Conservation (phyloP, 2,329 filamentous ascomycete genomes). For the Leptographium procerum region DNA sequence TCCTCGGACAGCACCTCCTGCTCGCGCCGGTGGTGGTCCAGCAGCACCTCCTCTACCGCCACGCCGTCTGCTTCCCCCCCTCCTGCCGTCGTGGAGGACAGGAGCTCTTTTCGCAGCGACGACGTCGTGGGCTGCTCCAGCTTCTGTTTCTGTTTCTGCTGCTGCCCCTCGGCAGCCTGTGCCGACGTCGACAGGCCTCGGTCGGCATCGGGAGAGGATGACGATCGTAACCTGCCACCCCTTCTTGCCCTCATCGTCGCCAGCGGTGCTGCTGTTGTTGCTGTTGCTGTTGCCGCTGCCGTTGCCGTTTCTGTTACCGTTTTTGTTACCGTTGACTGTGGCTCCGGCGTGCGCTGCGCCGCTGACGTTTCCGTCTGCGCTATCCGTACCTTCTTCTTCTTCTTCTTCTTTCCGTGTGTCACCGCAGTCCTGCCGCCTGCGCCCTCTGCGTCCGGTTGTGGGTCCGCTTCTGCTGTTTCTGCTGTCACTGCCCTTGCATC, state of each 20-base stretch:
- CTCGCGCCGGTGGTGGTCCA: conserved; percentile 67
- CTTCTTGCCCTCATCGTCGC: not conserved
- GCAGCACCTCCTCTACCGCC: conserved; percentile 55
- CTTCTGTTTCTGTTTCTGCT: conserved; percentile 20
- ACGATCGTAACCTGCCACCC: not conserved
- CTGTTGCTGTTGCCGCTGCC: not conserved
- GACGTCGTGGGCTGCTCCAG: too few species aligned
- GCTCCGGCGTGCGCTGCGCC: not conserved
- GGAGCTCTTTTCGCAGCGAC: conserved; percentile 25
- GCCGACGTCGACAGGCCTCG: not conserved
- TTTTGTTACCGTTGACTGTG: not conserved
- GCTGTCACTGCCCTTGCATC: conserved; percentile 16
- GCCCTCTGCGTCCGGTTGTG: conserved; percentile 23
- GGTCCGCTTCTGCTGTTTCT: not conserved
- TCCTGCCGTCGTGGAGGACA: not conserved
- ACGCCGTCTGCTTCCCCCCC: conserved; percentile 20
- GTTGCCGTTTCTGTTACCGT: conserved; percentile 4
- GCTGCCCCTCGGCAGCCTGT: conserved; percentile 6
- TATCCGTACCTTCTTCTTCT: conserved; percentile 7
- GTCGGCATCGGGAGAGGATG: not conserved
- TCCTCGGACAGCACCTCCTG: conserved; percentile 74
- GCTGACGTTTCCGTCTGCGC: not conserved
- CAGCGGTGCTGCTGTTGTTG: not conserved
- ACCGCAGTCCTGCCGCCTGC: conserved; percentile 21
- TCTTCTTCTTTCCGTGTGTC: conserved; percentile 6